Evolutionary conservation across 164 flowering plant species (phyloP), one percentile per base, ranked within the genome.

Genomic region (Akebia trifoliata): DNA sequence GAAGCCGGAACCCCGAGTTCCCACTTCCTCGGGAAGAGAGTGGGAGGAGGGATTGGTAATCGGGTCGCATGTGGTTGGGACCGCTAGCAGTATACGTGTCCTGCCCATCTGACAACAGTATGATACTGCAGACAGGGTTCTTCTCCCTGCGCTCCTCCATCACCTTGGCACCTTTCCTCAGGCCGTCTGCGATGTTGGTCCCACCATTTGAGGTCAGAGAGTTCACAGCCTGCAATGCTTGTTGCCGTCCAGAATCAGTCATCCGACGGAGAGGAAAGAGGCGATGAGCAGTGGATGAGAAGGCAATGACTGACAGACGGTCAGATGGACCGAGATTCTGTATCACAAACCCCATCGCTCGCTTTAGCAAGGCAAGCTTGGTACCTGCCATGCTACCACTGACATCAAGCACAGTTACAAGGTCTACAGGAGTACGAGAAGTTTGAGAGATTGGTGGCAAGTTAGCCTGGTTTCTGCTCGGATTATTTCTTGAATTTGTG

Each of bases 301-400:
- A 93, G 22, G 90, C 85, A 66, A 93, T 73, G 29, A 93, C 96
- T n/a, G 96, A 93, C 9, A 93, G 84, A 49, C 99, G 64, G 57
- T 93, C 96, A 26, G 79, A 71, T 5, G 94, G 85, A 8, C 96
- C 92, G n/a, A 93, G 90, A 57, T 86, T 81, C 54, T 90, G 94
- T 37, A 90, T 84, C 46, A 93, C 94, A 72, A 93, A 93, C 4
- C 90, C 85, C 96, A 93, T 87, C 0, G 99, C 99, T 57, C 83
- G 76, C 68, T 93, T 93, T 24, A 93, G 78, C 75, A 93, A 61
- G 11, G 92, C 92, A 50, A 93, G 82, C 76, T 93, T 93, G 28
- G 90, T 84, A 26, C 99, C 99, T 7, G 94, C 83, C 99, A 93
- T 93, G 79, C 99, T 93, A 10, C 97, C 97, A 75, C 99, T 93